Base-by-base conservation (phyloP, 2,329 filamentous ascomycete species). In the Ophiostoma ulmi region DNA sequence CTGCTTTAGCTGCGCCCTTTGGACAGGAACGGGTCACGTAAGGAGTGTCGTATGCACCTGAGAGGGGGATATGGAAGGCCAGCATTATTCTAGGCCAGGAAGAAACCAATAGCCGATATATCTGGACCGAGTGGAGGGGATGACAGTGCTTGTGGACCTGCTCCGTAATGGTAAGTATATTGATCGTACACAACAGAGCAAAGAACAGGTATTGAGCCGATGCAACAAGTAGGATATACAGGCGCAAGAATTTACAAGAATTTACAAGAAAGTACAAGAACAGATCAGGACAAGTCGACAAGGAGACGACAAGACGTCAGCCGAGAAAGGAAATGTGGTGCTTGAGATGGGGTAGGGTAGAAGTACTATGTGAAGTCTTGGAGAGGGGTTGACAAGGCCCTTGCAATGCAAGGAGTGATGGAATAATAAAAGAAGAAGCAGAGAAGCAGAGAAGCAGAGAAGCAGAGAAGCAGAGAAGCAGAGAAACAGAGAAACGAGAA, bases 1-100 rank as follows among this genome's bases (percentile, higher is more conserved):
- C 44, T 38, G 67, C 69, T 44, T 66, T 71, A 71, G 70, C 67
- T 71, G 70, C 67, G 67, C 63, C 26, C 31, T 71, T 10, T 68
- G 52, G 55, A 68, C 70, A 71, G 70, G 70, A 71, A 71, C 70
- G 70, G 70, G 70, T 38, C 48, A 67, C n/a, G 31, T 41, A 36
- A 69, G 58, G 70, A 41, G 67, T 65, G 44, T 64, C 44, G 52
- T 68, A 65, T 68, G 69, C 69, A 70, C 48, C 26, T 66, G 26
- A 48, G 63, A 55, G 41, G 61, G 68, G 69, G 36, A 58, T 58
- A 58, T n/a, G 20, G 48, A 55, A 55, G 48, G n/a, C 48, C 7
- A 17, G 7, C 14, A 22, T 11, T 26, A 31, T 31, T n/a, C n/a
- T 11, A 22, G 52, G 5, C 52, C 52, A 58, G 52, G 22, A 58